phyloP scores from a whole-genome alignment of 2,329 filamentous ascomycete species.

The Neonectria ditissima region DNA sequence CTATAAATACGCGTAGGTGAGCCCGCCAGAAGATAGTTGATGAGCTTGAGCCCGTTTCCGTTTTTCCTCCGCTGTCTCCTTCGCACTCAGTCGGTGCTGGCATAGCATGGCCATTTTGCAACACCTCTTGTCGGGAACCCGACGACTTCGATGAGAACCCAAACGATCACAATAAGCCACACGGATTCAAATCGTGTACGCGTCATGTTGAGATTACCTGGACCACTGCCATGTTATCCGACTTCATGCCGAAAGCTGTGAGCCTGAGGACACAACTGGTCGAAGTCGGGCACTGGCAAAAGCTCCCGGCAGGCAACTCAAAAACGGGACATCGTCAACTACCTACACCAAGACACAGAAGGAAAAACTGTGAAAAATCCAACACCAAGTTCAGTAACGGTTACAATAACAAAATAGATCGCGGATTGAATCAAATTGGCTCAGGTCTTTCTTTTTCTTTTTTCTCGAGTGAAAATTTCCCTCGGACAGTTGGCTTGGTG shows the following conservation, averaged over 20 bases:
- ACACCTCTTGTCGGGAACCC: background rate
- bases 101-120: background rate
- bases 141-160: background rate
- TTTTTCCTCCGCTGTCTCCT: too few species aligned
- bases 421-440: too few species aligned
- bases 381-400: background rate
- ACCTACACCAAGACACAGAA: background rate
- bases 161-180: background rate
- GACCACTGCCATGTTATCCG: background rate
- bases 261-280: conserved; percentile 1
- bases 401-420: background rate
- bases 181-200: background rate
- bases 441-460: too few species aligned
- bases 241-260: background rate
- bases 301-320: background rate
- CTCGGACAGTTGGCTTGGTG: background rate
- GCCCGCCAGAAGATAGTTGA: background rate
- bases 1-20: background rate
- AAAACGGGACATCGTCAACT: background rate
- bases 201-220: background rate
- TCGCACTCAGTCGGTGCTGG: background rate
- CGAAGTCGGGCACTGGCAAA: conserved; percentile 1
- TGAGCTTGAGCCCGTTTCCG: background rate
- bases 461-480: conserved; percentile 1
- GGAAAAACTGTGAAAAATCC: background rate